These are phyloP conservation scores for Plicaturopsis crispa DNA, from an alignment of 768 basidiomycete species.

Conservation along the genomic window DNA sequence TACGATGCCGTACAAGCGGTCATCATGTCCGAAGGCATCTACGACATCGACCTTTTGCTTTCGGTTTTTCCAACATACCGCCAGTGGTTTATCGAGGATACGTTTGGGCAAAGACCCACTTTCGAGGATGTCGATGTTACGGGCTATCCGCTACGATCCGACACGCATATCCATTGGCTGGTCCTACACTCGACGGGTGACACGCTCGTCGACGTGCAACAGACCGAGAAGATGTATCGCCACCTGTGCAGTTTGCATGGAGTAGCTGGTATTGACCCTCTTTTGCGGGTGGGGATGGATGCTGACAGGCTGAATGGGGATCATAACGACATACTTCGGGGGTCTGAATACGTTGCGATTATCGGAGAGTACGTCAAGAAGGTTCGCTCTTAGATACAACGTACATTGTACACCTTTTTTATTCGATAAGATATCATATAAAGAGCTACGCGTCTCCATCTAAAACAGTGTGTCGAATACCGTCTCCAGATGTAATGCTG, in stretches of 20 bases:
- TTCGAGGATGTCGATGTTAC: constrained; percentile 44
- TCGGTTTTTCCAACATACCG: constrained; percentile 59
- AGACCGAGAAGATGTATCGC: constrained; percentile 52
- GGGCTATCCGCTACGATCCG: constrained; percentile 28
- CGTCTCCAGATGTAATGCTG: constrained; percentile 57
- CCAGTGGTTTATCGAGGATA: constrained; percentile 57
- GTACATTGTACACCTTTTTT: no score
- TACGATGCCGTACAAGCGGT: constrained; percentile 43
- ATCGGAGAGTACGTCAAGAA: constrained; percentile 32
- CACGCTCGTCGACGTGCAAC: constrained; percentile 52
- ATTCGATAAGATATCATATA: no score
- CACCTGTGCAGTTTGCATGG: constrained; percentile 39
- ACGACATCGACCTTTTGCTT: constrained; percentile 62
- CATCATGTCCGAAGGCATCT: constrained; percentile 70
- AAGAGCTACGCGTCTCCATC: constrained; percentile 8
- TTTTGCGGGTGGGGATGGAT: no score
- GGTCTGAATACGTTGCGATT: constrained; percentile 36
- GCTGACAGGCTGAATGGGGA: constrained; percentile 36
- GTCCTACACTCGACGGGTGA: constrained; percentile 73
- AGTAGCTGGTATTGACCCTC: constrained; percentile 7
- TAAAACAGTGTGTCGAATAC: constrained; percentile 32
- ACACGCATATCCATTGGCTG: constrained; percentile 48
- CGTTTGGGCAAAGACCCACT: constrained; percentile 46
- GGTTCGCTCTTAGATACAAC: constrained; percentile 4
- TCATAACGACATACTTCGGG: constrained; percentile 46